Evolutionary conservation across 257 asterid genomes (phyloP).

Genomic region (Thymus mandschuricus): DNA sequence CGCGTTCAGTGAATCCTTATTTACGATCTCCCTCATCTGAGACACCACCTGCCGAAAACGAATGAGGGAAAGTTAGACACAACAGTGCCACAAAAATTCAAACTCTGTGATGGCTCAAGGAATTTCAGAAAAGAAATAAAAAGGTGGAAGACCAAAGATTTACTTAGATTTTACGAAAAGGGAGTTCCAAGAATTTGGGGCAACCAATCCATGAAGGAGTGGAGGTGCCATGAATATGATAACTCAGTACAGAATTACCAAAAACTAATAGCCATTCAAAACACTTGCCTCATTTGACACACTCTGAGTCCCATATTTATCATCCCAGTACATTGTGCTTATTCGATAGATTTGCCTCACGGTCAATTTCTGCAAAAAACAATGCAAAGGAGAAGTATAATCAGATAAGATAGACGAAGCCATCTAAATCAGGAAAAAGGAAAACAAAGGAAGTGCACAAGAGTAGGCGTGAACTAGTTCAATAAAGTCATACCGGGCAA

Average conservation of each 20-base stretch:
- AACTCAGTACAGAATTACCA: constrained; percentile 15
- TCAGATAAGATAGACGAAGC: constrained; percentile 22
- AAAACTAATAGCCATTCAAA: constrained; percentile 11
- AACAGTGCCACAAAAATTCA: background rate
- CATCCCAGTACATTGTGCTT: constrained; percentile 99
- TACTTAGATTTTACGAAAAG: background rate
- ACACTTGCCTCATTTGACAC: constrained; percentile 87
- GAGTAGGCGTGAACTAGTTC: constrained; percentile 1
- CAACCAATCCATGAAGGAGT: background rate
- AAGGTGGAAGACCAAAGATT: background rate
- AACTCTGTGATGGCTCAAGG: background rate
- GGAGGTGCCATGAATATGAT: background rate
- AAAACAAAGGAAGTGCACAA: background rate
- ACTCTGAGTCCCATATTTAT: constrained; percentile 96
- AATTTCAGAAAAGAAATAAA: background rate
- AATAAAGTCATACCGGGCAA: constrained; percentile 72
- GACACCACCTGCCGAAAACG: constrained; percentile 80
- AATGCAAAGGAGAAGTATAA: constrained; percentile 18
- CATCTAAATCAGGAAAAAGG: background rate
- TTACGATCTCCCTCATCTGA: constrained; percentile 92
- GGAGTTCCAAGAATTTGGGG: background rate
- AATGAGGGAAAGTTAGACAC: constrained; percentile 1
- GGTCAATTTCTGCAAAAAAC: constrained; percentile 67
- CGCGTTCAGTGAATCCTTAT: constrained; percentile 82
- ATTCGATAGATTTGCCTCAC: constrained; percentile 95